Base-by-base conservation (phyloP, 1,139 yeast species). In the Candida buenavistaensis region DNA sequence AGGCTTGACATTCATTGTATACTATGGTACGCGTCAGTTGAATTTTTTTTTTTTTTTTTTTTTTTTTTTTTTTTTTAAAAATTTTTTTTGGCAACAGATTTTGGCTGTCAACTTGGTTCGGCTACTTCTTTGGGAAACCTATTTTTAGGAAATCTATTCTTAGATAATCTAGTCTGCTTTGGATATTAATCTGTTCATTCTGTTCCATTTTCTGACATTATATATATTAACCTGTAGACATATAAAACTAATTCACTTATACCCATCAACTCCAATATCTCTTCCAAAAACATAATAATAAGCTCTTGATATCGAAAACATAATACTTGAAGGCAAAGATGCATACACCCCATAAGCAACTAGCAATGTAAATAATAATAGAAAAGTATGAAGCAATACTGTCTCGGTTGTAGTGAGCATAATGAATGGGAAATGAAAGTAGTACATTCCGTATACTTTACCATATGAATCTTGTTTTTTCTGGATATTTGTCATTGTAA, bases 351-450 rank as follows among this genome's bases (percentile, higher is more conserved):
- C 71, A 46, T 63, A 68, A 6, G 61, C 58, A 15, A 65, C 53
- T 36, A 68, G 57, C 23, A 59, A 42, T 10, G 55, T 40, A 39
- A 64, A 63, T 27, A 64, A 52, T 29, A 64, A 48, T 32, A 64
- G 42, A 37, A 59, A 54, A 47, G 35, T 48, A 52, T 60, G 70
- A 33, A 65, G 52, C 13, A 62, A 38, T 26, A 55, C 34, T n/a
- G 61, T 48, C 48, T 67, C 73, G 7, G 56, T 48, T 29, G 46
- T 45, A 14, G 72, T 67, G 52, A 67, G 59, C 72, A 67, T 67
- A 38, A 50, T 52, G 38, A 55, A 60, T 14, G 73, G 73, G 39
- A 67, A 57, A 39, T 61, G 62, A 46, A 59, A 55, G 51, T 63
- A 66, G 46, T 64, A 61, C 41, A 59, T 45, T 33, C 55, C 48